Evolutionary conservation across 208 protist species (phyloP).

Genomic region (Acanthamoeba castellanii): DNA sequence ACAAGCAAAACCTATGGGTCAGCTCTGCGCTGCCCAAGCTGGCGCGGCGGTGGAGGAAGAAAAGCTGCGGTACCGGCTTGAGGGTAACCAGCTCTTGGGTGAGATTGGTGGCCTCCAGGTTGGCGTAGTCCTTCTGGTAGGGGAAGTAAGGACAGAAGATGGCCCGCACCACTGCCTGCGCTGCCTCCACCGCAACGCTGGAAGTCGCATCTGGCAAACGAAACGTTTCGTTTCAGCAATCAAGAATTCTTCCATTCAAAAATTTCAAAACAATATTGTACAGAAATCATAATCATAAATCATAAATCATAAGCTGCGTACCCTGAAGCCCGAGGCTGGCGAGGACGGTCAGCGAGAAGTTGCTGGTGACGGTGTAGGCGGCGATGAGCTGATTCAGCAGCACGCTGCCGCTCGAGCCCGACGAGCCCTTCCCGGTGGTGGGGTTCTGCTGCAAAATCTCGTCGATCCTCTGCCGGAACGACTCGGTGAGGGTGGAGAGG

Average conservation of each 20-base stretch:
- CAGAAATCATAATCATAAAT: too few relatives aligned
- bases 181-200: neutral
- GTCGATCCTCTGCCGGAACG: slow-evolving; percentile 19
- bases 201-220: neutral
- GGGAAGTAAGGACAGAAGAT: slow-evolving; percentile 43
- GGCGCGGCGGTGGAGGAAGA: neutral
- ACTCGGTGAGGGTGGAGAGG: neutral
- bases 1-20: neutral
- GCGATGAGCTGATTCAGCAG: slow-evolving; percentile 36
- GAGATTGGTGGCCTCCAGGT: neutral
- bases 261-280: too few relatives aligned
- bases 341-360: neutral
- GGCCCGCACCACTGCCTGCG: slow-evolving; percentile 10
- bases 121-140: slow-evolving; percentile 50
- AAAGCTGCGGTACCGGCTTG: neutral
- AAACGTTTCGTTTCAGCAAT: neutral
- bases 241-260: neutral
- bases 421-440: neutral
- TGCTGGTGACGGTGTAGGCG: slow-evolving; percentile 14
- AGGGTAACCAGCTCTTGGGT: neutral
- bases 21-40: neutral
- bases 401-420: neutral
- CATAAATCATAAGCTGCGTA: neutral
- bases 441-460: neutral
- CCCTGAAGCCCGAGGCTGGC: neutral